Conservation (phyloP, 164 flowering plant genomes). For the Chimonanthus salicifolius region DNA sequence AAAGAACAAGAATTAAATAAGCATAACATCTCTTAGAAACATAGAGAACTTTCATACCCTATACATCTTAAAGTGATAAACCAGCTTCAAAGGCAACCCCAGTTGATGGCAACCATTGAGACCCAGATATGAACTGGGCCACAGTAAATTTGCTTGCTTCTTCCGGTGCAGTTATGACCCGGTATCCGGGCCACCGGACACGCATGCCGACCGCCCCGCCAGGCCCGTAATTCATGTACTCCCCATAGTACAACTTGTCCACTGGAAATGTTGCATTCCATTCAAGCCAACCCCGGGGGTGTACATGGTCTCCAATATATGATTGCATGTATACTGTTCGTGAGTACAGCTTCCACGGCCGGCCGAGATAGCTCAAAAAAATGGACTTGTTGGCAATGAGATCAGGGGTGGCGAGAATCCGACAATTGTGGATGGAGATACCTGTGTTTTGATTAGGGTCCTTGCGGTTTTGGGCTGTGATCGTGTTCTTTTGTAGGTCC, state of each 20-base stretch:
- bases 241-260: slow-evolving; percentile 24
- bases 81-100: slow-evolving; percentile 24
- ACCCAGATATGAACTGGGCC: slow-evolving; percentile 21
- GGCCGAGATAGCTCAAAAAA: slow-evolving; percentile 18
- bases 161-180: slow-evolving; percentile 16
- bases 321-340: slow-evolving; percentile 16
- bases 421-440: slow-evolving; percentile 45
- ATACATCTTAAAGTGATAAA: slow-evolving; percentile 12
- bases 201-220: slow-evolving; percentile 20
- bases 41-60: background rate
- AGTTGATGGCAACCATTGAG: slow-evolving; percentile 25
- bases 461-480: slow-evolving; percentile 45
- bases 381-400: slow-evolving; percentile 10
- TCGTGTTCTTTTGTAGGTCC: slow-evolving; percentile 37
- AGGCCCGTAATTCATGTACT: slow-evolving; percentile 26
- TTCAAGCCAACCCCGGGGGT: slow-evolving; percentile 21
- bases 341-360: slow-evolving; percentile 26
- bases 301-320: slow-evolving; percentile 16
- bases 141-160: slow-evolving; percentile 26
- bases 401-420: slow-evolving; percentile 39
- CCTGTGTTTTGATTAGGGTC: slow-evolving; percentile 62
- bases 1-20: too few relatives aligned
- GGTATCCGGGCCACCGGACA: slow-evolving; percentile 25
- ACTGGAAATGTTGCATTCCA: slow-evolving; percentile 19
- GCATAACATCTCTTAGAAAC: too few relatives aligned